Percentiles rank a stretch among this genome's conserved stretches.
phyloP scores from a whole-genome alignment of 169 alveolate genomes.

The Babesia bovis region DNA sequence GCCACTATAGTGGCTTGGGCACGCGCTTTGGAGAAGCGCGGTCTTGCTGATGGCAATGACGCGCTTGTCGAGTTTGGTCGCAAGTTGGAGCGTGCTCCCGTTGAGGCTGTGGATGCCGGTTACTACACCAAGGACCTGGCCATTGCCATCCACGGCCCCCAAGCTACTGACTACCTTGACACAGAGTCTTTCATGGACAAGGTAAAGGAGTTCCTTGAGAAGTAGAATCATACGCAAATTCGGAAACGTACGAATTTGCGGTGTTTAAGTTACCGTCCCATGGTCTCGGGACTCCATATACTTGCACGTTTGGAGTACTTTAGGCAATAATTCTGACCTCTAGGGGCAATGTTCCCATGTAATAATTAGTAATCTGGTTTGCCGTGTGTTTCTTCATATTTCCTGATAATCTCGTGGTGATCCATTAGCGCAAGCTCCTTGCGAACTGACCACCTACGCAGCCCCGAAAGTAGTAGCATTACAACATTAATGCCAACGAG shows the following conservation, averaged over 20 bases:
- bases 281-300: too few species aligned
- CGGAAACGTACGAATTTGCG: not conserved
- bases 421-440: constrained; percentile 11
- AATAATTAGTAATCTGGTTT: not conserved
- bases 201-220: constrained; percentile 37
- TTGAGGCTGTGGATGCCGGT: constrained; percentile 88
- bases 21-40: constrained; percentile 86
- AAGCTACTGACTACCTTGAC: constrained; percentile 36
- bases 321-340: too few species aligned
- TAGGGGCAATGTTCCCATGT: too few species aligned
- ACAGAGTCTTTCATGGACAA: constrained; percentile 68
- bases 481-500: constrained; percentile 5
- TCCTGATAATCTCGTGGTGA: constrained; percentile 21
- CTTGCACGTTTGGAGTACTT: too few species aligned
- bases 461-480: not conserved
- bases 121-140: constrained; percentile 93
- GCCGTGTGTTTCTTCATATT: constrained; percentile 21
- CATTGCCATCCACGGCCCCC: constrained; percentile 61
- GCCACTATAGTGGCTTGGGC: constrained; percentile 97
- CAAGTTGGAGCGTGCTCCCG: constrained; percentile 86
- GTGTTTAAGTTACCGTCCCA: too few species aligned
- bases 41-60: constrained; percentile 86
- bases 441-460: not conserved
- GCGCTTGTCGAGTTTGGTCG: constrained; percentile 79
- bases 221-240: too few species aligned